phyloP scores from a whole-genome alignment of 768 basidiomycete species.

The Symmetrospora coprosmae region DNA sequence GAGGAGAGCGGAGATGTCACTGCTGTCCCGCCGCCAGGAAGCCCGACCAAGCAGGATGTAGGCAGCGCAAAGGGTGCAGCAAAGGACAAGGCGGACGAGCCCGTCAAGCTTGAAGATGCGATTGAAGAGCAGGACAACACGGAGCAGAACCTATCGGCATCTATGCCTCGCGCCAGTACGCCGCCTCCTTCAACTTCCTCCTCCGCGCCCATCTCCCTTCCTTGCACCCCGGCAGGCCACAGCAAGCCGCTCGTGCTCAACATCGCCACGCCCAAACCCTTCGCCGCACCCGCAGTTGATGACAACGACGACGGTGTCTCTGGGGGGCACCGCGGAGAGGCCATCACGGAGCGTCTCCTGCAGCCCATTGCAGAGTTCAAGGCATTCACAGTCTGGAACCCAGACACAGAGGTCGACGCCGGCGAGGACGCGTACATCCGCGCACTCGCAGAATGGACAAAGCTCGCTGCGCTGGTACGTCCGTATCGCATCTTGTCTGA shows the following conservation, averaged over 20 bases:
- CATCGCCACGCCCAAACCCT: neutral
- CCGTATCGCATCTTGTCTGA: too few species aligned
- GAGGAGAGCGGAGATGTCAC: too few species aligned
- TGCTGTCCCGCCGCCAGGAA: too few species aligned
- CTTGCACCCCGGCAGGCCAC: neutral
- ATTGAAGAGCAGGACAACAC: neutral
- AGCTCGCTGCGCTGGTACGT: slow-evolving; percentile 2
- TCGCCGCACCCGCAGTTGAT: neutral
- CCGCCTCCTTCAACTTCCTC: neutral
- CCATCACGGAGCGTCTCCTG: too few species aligned
- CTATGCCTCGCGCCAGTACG: neutral
- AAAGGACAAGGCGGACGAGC: neutral
- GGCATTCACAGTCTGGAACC: slow-evolving; percentile 16
- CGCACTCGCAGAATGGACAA: slow-evolving; percentile 3
- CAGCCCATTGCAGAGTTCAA: neutral
- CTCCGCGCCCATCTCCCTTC: neutral
- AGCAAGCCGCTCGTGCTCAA: neutral
- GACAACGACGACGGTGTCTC: too few species aligned
- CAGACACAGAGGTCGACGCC: slow-evolving; percentile 8
- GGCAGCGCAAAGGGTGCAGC: too few species aligned
- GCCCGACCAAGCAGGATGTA: too few species aligned
- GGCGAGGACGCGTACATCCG: slow-evolving; percentile 4
- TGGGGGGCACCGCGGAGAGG: too few species aligned
- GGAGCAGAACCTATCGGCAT: neutral
- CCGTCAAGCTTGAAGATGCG: neutral